Evolutionary conservation across 2,329 filamentous ascomycete genomes (phyloP).

Genomic region (Clonostachys rhizophaga): DNA sequence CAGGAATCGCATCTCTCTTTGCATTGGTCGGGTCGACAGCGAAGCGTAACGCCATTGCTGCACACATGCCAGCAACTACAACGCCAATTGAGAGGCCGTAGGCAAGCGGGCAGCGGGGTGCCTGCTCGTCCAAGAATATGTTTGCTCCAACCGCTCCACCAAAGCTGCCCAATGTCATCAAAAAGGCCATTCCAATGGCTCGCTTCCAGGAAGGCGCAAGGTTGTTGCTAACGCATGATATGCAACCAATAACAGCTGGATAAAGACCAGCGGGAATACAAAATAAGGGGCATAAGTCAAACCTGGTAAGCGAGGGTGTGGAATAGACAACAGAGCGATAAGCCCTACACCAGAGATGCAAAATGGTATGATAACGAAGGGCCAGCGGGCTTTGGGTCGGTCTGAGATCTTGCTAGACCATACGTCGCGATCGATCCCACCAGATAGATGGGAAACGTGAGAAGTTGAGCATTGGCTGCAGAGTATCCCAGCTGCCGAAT

Average conservation of each 20-base stretch:
- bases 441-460: slow-evolving; percentile 7
- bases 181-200: slow-evolving; percentile 6
- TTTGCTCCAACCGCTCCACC: slow-evolving; percentile 4
- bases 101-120: slow-evolving; percentile 3
- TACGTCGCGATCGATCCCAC: slow-evolving; percentile 2
- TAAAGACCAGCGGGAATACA: slow-evolving; percentile 13
- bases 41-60: neutral
- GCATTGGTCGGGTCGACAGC: slow-evolving; percentile 7
- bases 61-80: neutral
- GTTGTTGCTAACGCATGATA: slow-evolving; percentile 8
- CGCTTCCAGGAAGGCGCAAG: slow-evolving; percentile 7
- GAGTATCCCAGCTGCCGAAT: slow-evolving; percentile 4
- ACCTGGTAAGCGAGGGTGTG: slow-evolving; percentile 10
- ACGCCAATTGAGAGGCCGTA: slow-evolving; percentile 3
- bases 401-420: slow-evolving; percentile 3
- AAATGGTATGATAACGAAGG: slow-evolving; percentile 5
- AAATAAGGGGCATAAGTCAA: slow-evolving; percentile 17
- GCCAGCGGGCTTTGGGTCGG: slow-evolving; percentile 3
- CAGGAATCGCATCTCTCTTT: slow-evolving; percentile 7
- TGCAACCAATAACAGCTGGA: slow-evolving; percentile 14
- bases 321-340: slow-evolving; percentile 5
- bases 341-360: slow-evolving; percentile 4
- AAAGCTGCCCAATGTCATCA: slow-evolving; percentile 5
- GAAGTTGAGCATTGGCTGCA: slow-evolving; percentile 4
- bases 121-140: slow-evolving; percentile 5